Conservation (phyloP, 768 basidiomycete genomes). For the Strobilomyces echinocephalus region DNA sequence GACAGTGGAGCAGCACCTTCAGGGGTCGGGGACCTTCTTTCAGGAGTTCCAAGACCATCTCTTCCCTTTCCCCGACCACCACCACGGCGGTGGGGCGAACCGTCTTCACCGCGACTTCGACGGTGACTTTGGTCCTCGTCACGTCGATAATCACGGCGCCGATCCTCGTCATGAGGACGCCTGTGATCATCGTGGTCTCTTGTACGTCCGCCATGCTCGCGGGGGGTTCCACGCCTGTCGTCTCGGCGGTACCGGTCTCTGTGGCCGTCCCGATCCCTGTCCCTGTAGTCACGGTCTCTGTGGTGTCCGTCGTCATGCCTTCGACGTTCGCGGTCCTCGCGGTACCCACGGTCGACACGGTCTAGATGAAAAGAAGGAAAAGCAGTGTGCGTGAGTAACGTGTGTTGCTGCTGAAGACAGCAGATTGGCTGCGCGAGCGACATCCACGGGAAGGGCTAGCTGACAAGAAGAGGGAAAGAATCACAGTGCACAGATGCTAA, state of each 20-base stretch:
- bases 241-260: conserved; percentile 38
- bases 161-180: conserved; percentile 46
- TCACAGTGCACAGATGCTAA: conserved; percentile 41
- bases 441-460: conserved; percentile 56
- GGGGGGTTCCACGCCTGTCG: conserved; percentile 45
- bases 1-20: conserved; percentile 76
- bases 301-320: conserved; percentile 56
- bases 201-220: conserved; percentile 43
- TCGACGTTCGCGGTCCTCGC: conserved; percentile 60
- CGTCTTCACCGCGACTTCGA: conserved; percentile 38
- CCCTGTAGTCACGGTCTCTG: conserved; percentile 49
- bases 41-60: conserved; percentile 60
- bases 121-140: conserved; percentile 35
- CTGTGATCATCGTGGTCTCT: conserved; percentile 46
- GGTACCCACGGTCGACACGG: conserved; percentile 48
- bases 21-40: conserved; percentile 86
- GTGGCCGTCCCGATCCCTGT: conserved; percentile 36
- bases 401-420: conserved; percentile 38
- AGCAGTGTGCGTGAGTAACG: conserved; percentile 49
- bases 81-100: conserved; percentile 36
- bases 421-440: conserved; percentile 38
- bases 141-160: conserved; percentile 44
- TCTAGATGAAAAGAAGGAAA: conserved; percentile 48
- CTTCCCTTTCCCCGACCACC: conserved; percentile 45
- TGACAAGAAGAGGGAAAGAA: conserved; percentile 36